Evolutionary conservation across 2,329 filamentous ascomycete species (phyloP), one percentile per base, ranked within the genome.

Genomic region (Verticillium dahliae): DNA sequence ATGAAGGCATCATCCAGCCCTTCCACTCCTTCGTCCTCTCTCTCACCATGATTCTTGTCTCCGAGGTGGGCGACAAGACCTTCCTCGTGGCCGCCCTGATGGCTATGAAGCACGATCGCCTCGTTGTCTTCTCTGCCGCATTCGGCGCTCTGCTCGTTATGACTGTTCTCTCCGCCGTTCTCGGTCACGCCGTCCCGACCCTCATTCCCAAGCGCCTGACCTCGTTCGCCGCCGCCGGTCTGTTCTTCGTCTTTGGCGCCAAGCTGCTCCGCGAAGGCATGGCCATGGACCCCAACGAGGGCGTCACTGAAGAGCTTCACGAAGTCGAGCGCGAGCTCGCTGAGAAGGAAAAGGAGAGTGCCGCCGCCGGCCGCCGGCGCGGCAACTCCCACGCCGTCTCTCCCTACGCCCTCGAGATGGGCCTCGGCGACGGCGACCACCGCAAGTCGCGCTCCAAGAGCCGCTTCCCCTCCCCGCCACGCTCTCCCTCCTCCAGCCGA

Each of bases 31-130:
- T 95, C 70, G 72, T 96, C 13, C 87, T 98, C 37, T 96, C 95
- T 15, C 87, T 97, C 63, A 94, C 93, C 62, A 99, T 98, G 95
- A 99, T 99, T 69, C 80, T 98, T 65, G 90, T 98, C 69, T 97
- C 94, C 56, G 95, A 99, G 74, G 87, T 99, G 69, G 95, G 95
- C 65, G 95, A 99, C 84, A 99, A 99, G 79, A 99, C 95, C 0
- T 99, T 99, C 80, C 83, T 99, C 54, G 92, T 99, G 27, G 95
- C 95, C 6, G 94, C 93, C 7, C 85, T 99, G 18, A 99, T 99
- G 95, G 95, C 95, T 13, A 99, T 99, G 95, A 95, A 97, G 73
- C 94, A 99, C 70, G 90, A 95, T 65, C 89, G 95, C 59, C 80
- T 97, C 66, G 84, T 98, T 13, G 95, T 99, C 64, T 99, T 99